These are phyloP conservation scores for Tilletia indica DNA, from an alignment of 1,284 basidiomycete species.

Conservation along the genomic window DNA sequence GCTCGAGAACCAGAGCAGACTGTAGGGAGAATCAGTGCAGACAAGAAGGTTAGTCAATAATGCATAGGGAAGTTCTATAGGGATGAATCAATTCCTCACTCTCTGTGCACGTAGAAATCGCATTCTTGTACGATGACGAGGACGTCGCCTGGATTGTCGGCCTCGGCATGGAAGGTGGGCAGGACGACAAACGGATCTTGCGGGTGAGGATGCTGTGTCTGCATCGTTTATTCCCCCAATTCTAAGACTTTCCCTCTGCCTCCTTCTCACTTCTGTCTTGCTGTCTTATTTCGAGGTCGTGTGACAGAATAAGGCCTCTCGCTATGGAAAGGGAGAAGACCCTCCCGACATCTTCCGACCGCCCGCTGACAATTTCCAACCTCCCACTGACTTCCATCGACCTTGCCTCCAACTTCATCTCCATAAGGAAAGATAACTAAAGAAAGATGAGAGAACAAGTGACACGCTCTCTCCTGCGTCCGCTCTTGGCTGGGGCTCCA, in stretches of 20 bases:
- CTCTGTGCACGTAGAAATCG: slow-evolving; percentile 41
- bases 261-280: neutral
- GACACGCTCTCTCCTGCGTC: neutral
- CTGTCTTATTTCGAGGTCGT: too few species aligned
- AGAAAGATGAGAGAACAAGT: neutral
- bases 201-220: neutral
- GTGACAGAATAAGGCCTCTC: too few species aligned
- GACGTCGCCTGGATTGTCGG: slow-evolving; percentile 35
- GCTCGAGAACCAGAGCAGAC: slow-evolving; percentile 32
- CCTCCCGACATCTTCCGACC: too few species aligned
- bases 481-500: neutral
- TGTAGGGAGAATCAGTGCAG: neutral
- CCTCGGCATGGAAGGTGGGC: slow-evolving; percentile 30
- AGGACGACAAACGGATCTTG: slow-evolving; percentile 26
- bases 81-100: slow-evolving; percentile 23
- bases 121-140: slow-evolving; percentile 31
- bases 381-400: too few species aligned
- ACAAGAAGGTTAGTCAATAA: neutral
- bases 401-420: too few species aligned
- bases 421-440: neutral
- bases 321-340: too few species aligned
- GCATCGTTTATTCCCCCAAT: neutral
- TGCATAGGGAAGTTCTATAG: neutral
- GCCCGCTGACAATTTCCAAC: too few species aligned
- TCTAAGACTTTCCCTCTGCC: neutral